These are phyloP conservation scores for Ophiosphaerella herpotricha DNA, from an alignment of 2,329 filamentous ascomycete species.

Conservation along the genomic window DNA sequence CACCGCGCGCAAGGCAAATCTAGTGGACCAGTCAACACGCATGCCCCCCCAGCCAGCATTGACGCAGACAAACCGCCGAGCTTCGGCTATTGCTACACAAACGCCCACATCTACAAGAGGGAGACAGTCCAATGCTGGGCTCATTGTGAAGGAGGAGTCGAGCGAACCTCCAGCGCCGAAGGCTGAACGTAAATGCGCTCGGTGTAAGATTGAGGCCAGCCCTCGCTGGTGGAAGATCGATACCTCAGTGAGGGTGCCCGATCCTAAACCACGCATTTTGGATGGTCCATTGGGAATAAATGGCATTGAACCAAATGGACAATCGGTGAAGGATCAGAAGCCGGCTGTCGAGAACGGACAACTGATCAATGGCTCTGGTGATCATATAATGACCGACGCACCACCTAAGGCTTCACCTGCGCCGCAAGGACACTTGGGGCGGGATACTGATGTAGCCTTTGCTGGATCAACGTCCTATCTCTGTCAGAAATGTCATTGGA, in stretches of 20 bases:
- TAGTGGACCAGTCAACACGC: conserved; percentile 68
- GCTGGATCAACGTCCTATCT: conserved; percentile 34
- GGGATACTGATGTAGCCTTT: conserved; percentile 29
- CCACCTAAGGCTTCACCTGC: conserved; percentile 25
- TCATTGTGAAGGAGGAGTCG: conserved; percentile 44
- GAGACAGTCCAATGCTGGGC: conserved; percentile 41
- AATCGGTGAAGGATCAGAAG: conserved; percentile 15
- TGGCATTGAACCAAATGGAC: conserved; percentile 22
- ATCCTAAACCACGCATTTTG: conserved; percentile 14
- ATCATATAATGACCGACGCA: conserved; percentile 39
- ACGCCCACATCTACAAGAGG: conserved; percentile 43
- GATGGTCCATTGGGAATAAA: conserved; percentile 30
- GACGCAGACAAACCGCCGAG: conserved; percentile 44
- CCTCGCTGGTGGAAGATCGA: conserved; percentile 61
- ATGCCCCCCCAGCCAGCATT: conserved; percentile 41
- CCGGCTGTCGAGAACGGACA: conserved; percentile 20
- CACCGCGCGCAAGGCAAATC: conserved; percentile 88
- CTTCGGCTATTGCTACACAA: conserved; percentile 43
- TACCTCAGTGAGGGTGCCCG: conserved; percentile 10
- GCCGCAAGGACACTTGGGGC: conserved; percentile 17
- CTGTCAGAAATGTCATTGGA: conserved; percentile 57
- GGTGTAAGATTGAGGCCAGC: conserved; percentile 67
- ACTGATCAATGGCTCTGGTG: conserved; percentile 24
- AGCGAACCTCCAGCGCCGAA: conserved; percentile 35
- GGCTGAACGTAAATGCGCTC: conserved; percentile 47